Percentiles rank a stretch among this genome's conserved stretches.
Conservation (phyloP, 768 basidiomycete species). For the Tricholoma bakamatsutake region DNA sequence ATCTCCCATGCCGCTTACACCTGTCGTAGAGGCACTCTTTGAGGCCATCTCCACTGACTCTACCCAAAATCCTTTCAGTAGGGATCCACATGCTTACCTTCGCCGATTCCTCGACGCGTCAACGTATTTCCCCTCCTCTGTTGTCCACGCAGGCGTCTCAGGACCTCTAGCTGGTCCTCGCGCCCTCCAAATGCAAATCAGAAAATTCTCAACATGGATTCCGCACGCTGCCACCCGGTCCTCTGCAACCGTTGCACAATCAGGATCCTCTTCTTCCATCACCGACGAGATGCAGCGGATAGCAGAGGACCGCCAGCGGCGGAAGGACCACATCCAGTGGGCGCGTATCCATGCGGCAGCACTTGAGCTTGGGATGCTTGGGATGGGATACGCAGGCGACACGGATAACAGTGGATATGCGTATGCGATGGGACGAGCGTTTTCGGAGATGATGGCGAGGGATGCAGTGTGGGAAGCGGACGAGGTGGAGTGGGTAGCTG, state of each 20-base stretch:
- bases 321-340: slow-evolving; percentile 64
- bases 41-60: slow-evolving; percentile 42
- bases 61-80: slow-evolving; percentile 20
- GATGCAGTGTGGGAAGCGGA: slow-evolving; percentile 63
- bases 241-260: slow-evolving; percentile 2
- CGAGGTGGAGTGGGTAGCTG: slow-evolving; percentile 66
- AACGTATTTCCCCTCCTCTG: slow-evolving; percentile 38
- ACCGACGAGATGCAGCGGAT: slow-evolving; percentile 59
- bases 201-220: slow-evolving; percentile 51
- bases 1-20: slow-evolving; percentile 42
- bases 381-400: slow-evolving; percentile 33
- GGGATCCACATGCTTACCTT: slow-evolving; percentile 37
- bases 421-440: slow-evolving; percentile 38
- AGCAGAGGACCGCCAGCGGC: slow-evolving; percentile 50
- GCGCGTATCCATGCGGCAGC: slow-evolving; percentile 61
- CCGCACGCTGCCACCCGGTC: slow-evolving; percentile 21
- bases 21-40: slow-evolving; percentile 48
- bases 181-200: slow-evolving; percentile 53
- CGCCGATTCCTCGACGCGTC: slow-evolving; percentile 50
- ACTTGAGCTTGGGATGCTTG: slow-evolving; percentile 51
- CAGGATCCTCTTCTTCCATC: slow-evolving; percentile 18
- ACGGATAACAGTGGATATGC: slow-evolving; percentile 38
- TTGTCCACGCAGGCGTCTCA: slow-evolving; percentile 49
- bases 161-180: slow-evolving; percentile 53
- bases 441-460: slow-evolving; percentile 56